Conservation (phyloP, 805 yeast species). For the Cyberlindnera amylophila region DNA sequence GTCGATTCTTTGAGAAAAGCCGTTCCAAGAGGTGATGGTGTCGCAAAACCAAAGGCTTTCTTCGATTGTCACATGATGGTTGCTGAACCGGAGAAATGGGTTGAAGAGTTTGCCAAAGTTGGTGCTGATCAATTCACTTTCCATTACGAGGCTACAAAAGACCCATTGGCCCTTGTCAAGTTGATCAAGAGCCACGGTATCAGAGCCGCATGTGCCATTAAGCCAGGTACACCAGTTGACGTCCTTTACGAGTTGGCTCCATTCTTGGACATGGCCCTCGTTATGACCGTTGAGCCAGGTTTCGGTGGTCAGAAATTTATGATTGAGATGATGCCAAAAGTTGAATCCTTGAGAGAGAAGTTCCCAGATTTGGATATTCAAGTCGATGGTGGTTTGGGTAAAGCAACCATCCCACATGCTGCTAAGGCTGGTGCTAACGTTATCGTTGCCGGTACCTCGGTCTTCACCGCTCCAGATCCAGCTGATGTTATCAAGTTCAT, state of each 20-base stretch:
- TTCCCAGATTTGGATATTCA: conserved; percentile 84
- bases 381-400: conserved; percentile 95
- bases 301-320: conserved; percentile 97
- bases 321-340: conserved; percentile 96
- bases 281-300: conserved; percentile 99
- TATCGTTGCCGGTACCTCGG: conserved; percentile 95
- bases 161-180: conserved; percentile 70
- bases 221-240: conserved; percentile 88
- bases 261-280: conserved; percentile 85
- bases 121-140: conserved; percentile 97
- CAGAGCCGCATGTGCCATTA: conserved; percentile 91
- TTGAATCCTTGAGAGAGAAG: conserved; percentile 63
- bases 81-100: conserved; percentile 87
- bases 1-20: conserved; percentile 72
- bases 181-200: conserved; percentile 77
- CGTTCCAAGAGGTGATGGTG: conserved; percentile 60
- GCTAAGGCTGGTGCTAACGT: conserved; percentile 98
- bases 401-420: conserved; percentile 77
- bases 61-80: conserved; percentile 99
- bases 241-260: conserved; percentile 73
- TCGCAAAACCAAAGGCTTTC: conserved; percentile 43
- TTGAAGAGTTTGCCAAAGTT: conserved; percentile 82
- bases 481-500: conserved; percentile 65
- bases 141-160: conserved; percentile 88
- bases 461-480: conserved; percentile 82